Evolutionary conservation across 1,284 basidiomycete species (phyloP), one percentile per base, ranked within the genome.

Genomic region (Moesziomyces globuligerus): DNA sequence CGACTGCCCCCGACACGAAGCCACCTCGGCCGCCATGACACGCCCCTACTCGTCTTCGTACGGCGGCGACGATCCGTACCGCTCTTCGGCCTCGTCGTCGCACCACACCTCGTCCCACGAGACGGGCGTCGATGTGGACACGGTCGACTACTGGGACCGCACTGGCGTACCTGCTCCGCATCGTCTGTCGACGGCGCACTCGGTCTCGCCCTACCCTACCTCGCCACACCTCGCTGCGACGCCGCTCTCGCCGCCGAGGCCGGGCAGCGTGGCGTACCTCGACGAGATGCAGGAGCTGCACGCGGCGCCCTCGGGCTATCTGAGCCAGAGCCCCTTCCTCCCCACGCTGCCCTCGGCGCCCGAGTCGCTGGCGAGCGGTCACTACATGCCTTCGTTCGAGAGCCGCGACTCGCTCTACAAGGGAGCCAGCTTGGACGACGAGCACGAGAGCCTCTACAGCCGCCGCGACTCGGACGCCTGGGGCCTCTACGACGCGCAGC

Each of bases 91-190:
- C 3, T 29, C 64, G 1, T 52, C 55, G n/a, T 54, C 62, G 5
- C 40, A 43, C 15, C 52, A 52, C 8, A 44, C 48, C 18, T 28
- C 11, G 41, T 26, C 46, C 1, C 15, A 9, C 7, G 24, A 42
- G 2, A 29, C 42, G 11, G 37, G 28, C 7, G n/a, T 72, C 13
- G 73, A 75, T 36, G 43, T 59, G 25, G 73, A 75, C 44, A 72
- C 57, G 2, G 48, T 44, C 40, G 73, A 75, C 51, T 75, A 72
- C 51, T 72, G 41, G 25, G 70, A 75, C 41, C 60, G 59, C 24
- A 36, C 47, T 0, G 50, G 48, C 8, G 45, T 66, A 3, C 57
- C 68, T 11, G 57, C 68, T 25, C 61, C 68, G 0, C 53, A 71
- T 38, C 61, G 37, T 9, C 68, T 71, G 17, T 23, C 51, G 26